Percentiles rank a stretch among this genome's conserved stretches.
Conservation (phyloP, 805 yeast species). For the Candida oleophila region DNA sequence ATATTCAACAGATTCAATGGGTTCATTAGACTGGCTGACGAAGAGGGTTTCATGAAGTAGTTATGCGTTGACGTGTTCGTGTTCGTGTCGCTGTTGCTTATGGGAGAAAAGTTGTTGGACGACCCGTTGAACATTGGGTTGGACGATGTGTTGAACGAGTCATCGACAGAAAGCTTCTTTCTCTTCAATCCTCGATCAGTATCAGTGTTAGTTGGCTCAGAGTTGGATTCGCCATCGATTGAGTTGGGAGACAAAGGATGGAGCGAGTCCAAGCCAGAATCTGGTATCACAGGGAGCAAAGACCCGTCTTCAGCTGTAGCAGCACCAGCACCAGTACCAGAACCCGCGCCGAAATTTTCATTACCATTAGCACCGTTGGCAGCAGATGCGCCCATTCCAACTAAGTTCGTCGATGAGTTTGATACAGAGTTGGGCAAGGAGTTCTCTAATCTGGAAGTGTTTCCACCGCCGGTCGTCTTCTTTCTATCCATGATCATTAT, state of each 20-base stretch:
- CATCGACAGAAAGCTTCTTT: conserved; percentile 49
- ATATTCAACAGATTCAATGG: conserved; percentile 1
- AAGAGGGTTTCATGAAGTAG: conserved; percentile 7
- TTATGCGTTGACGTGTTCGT: conserved; percentile 16
- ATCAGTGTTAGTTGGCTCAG: conserved; percentile 47
- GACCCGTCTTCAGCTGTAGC: neutral
- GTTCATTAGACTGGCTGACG: conserved; percentile 16
- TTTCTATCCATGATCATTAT: conserved; percentile 95
- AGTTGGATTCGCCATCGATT: conserved; percentile 54
- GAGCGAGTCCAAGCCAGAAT: conserved; percentile 8
- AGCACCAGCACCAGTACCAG: neutral
- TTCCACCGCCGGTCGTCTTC: conserved; percentile 45
- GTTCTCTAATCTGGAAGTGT: conserved; percentile 9
- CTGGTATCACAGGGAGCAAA: conserved; percentile 8
- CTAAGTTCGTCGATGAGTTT: conserved; percentile 22
- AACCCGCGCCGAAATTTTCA: neutral
- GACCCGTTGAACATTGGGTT: conserved; percentile 42
- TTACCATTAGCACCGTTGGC: conserved; percentile 2
- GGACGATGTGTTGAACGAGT: conserved; percentile 33
- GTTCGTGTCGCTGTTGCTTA: conserved; percentile 45
- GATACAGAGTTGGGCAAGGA: conserved; percentile 18
- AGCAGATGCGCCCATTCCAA: conserved; percentile 7
- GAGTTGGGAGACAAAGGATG: conserved; percentile 62
- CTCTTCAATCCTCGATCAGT: conserved; percentile 44
- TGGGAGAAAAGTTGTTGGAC: conserved; percentile 43